Percentiles rank a stretch among this genome's conserved stretches.
These are phyloP conservation scores for Alternaria tenuissima DNA, from an alignment of 2,329 filamentous ascomycete genomes.

Conservation along the genomic window DNA sequence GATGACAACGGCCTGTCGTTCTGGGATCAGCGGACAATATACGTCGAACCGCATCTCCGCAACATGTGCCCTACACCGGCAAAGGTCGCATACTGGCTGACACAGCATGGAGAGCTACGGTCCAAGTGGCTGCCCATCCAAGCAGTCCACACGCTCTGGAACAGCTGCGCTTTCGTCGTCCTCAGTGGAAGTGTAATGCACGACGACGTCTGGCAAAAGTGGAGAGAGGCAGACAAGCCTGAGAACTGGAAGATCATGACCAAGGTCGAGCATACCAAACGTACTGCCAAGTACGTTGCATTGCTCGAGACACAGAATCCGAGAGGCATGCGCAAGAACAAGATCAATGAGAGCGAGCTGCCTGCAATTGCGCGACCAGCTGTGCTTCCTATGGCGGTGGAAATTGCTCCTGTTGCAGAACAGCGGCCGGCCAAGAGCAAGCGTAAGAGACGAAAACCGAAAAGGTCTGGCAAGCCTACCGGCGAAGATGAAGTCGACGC, in stretches of 20 bases:
- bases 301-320: constrained; percentile 35
- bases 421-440: constrained; percentile 30
- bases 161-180: constrained; percentile 47
- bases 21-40: constrained; percentile 50
- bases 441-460: constrained; percentile 31
- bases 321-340: constrained; percentile 23
- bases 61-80: constrained; percentile 43
- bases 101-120: constrained; percentile 37
- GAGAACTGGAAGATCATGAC: constrained; percentile 49
- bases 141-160: constrained; percentile 42
- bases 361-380: constrained; percentile 34
- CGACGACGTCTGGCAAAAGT: constrained; percentile 41
- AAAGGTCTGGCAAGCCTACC: constrained; percentile 11
- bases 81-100: constrained; percentile 43
- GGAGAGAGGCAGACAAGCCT: constrained; percentile 37
- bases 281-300: constrained; percentile 42
- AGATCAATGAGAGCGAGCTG: constrained; percentile 11
- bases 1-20: constrained; percentile 44
- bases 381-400: constrained; percentile 18
- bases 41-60: constrained; percentile 48
- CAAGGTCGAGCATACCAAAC: constrained; percentile 44
- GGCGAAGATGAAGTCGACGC: constrained; percentile 16
- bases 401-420: constrained; percentile 3
- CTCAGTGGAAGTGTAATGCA: constrained; percentile 46
- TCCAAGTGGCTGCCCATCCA: constrained; percentile 48